Conservation (phyloP, 495 filamentous ascomycete species). For the Neurospora sp. region DNA sequence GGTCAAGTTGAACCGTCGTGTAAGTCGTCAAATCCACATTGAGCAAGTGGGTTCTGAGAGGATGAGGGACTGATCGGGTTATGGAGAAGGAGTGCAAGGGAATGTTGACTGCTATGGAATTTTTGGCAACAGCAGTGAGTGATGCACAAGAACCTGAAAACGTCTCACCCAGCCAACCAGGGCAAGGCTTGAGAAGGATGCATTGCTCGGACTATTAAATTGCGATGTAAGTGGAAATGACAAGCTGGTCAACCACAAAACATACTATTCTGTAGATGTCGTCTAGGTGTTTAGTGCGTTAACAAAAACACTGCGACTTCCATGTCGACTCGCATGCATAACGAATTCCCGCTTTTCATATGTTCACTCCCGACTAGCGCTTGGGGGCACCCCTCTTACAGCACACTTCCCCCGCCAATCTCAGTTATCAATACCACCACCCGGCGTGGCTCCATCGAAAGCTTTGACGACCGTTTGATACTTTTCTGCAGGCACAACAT, state of each 20-base stretch:
- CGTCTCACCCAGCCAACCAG: not conserved
- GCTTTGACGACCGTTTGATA: conserved; percentile 1
- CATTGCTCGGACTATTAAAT: not conserved
- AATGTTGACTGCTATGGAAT: not conserved
- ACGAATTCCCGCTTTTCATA: not conserved
- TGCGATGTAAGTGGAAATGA: no score
- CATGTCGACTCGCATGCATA: not conserved
- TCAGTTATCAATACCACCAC: no score
- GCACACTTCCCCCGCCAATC: not conserved
- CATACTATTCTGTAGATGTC: not conserved
- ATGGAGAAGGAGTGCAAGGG: not conserved
- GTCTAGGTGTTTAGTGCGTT: not conserved
- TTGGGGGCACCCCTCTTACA: not conserved
- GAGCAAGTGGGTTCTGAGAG: not conserved
- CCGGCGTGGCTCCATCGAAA: conserved; percentile 8
- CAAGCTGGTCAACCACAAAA: not conserved
- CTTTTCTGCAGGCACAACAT: not conserved
- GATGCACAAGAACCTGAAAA: not conserved
- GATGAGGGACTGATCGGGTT: not conserved
- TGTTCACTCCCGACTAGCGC: accelerated
- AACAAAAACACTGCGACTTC: not conserved
- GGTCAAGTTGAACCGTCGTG: not conserved
- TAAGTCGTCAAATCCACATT: not conserved
- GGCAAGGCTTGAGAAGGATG: not conserved
- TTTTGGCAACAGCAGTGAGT: not conserved